These are phyloP conservation scores for Prillingera fragicola DNA, from an alignment of 1,284 basidiomycete genomes.

Conservation along the genomic window DNA sequence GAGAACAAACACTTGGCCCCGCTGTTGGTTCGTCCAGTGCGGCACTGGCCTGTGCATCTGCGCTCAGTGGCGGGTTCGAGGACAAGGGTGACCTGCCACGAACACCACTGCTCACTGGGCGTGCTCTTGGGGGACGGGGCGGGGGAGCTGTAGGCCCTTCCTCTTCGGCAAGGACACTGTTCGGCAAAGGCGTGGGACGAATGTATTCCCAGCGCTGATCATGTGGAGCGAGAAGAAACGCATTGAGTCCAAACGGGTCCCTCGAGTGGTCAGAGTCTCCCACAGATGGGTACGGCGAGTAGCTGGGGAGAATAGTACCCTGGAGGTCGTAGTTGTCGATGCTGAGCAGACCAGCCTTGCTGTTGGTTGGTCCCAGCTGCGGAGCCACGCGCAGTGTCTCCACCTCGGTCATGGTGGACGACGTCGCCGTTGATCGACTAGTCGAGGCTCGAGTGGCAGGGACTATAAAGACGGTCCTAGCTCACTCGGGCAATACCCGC, in stretches of 20 bases:
- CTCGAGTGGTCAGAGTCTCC: constrained; percentile 16
- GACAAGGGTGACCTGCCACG: constrained; percentile 20
- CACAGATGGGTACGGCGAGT: constrained; percentile 42
- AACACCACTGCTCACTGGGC: constrained; percentile 4
- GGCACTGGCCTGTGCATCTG: constrained; percentile 9
- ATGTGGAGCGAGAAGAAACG: constrained; percentile 36
- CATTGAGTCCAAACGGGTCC: constrained; percentile 40
- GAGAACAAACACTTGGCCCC: too few relatives aligned
- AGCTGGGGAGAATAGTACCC: constrained; percentile 19
- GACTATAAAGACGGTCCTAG: too few relatives aligned
- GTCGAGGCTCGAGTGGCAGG: too few relatives aligned
- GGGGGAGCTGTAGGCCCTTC: constrained; percentile 2
- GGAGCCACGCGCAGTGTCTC: constrained; percentile 8
- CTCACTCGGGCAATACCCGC: too few relatives aligned
- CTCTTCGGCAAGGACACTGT: constrained; percentile 5
- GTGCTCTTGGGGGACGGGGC: background rate
- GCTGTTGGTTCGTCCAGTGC: background rate
- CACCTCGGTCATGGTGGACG: constrained; percentile 5
- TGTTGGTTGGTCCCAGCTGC: constrained; percentile 3
- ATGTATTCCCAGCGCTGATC: constrained; percentile 37
- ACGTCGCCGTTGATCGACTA: too few relatives aligned
- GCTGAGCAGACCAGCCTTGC: constrained; percentile 2
- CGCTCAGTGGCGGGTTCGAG: constrained; percentile 26
- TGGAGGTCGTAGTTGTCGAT: constrained; percentile 3
- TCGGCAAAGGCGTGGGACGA: constrained; percentile 16